A percentile compares a stretch with the other conserved stretches of the same genome.
These are phyloP conservation scores for Pezicula radicicola DNA, from an alignment of 2,329 filamentous ascomycete species.

Conservation along the genomic window DNA sequence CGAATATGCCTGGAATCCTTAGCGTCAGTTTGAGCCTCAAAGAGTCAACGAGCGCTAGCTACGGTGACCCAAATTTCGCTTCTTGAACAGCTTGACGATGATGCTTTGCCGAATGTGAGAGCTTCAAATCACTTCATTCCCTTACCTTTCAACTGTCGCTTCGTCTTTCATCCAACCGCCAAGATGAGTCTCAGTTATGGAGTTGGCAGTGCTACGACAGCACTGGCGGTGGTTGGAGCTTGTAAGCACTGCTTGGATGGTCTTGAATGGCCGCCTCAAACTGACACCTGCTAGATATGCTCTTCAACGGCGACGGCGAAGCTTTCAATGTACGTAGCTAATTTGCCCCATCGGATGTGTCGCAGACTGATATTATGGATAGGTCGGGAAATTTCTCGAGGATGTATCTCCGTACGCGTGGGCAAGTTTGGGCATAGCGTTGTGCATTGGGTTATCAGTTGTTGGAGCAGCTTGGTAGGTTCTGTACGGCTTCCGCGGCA, in stretches of 20 bases:
- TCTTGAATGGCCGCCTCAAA: conserved; percentile 5
- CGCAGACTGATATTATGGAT: conserved; percentile 25
- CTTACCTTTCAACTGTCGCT: not conserved
- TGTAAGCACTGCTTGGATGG: conserved; percentile 59
- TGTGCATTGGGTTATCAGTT: conserved; percentile 95
- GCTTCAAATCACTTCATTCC: conserved; percentile 9
- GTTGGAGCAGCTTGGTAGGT: conserved; percentile 93
- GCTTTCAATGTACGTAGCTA: conserved; percentile 74
- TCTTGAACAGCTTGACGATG: conserved; percentile 1
- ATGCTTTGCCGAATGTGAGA: conserved; percentile 1
- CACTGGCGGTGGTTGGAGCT: conserved; percentile 70
- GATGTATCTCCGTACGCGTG: conserved; percentile 91
- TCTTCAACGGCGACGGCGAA: conserved; percentile 95
- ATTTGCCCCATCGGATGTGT: not conserved
- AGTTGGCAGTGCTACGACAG: conserved; percentile 63
- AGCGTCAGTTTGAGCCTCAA: conserved; percentile 5
- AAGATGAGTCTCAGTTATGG: conserved; percentile 74
- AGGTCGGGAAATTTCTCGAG: conserved; percentile 93
- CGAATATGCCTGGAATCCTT: conserved; percentile 7
- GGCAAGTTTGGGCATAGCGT: conserved; percentile 84
- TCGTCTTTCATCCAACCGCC: conserved; percentile 14
- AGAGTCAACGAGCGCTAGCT: conserved; percentile 6
- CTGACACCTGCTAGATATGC: conserved; percentile 71
- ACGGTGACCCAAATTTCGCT: conserved; percentile 4
- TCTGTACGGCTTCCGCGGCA: not conserved